A percentile compares a stretch with the other conserved stretches of the same genome.
phyloP scores from a whole-genome alignment of 1,284 basidiomycete genomes.

The Sanghuangporus baumii region DNA sequence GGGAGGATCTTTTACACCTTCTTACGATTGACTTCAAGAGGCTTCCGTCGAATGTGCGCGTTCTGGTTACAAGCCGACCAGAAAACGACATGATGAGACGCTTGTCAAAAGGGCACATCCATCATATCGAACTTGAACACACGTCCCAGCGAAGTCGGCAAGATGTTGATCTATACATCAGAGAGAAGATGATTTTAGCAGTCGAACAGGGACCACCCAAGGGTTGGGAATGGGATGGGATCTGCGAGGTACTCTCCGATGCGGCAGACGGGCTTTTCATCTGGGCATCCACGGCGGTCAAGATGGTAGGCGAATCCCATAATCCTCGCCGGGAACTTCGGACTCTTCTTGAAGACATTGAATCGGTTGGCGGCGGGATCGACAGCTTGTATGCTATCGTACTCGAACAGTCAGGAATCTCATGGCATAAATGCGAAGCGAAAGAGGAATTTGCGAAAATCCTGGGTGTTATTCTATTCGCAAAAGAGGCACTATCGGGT shows the following conservation, averaged over 20 bases:
- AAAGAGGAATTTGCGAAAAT: not conserved
- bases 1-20: not conserved
- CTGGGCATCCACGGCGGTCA: not conserved
- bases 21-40: not conserved
- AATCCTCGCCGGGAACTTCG: not conserved
- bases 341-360: not conserved
- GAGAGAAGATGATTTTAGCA: not conserved
- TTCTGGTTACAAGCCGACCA: not conserved
- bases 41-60: not conserved
- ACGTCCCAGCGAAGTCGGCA: not conserved
- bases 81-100: not conserved
- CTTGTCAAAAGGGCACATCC: not conserved
- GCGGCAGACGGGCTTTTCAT: constrained; percentile 2
- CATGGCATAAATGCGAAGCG: not conserved
- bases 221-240: not conserved
- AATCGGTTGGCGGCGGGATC: not conserved
- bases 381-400: not conserved
- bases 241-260: not conserved
- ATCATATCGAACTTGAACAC: not conserved
- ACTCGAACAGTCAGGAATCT: not conserved
- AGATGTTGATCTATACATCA: not conserved
- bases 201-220: not conserved
- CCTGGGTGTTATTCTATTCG: not conserved
- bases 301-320: not conserved
- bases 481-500: not conserved